Evolutionary conservation across 2,329 filamentous ascomycete genomes (phyloP).

Genomic region (Eurotiales sp.): DNA sequence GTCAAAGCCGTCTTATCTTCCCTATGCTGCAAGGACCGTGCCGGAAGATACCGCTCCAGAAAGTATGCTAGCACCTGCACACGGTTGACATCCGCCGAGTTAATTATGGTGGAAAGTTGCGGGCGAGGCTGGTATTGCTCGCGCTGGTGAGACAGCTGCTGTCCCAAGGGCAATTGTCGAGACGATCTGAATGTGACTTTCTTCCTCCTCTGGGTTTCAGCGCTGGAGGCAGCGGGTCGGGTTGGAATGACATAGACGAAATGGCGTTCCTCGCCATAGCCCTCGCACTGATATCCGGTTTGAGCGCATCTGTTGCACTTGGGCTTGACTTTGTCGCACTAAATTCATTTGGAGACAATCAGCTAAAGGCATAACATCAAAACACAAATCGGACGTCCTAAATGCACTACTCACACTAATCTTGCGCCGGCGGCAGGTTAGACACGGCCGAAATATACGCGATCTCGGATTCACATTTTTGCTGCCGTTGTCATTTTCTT

Average conservation of each 20-base stretch:
- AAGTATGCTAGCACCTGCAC: slow-evolving; percentile 12
- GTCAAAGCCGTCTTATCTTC: slow-evolving; percentile 12
- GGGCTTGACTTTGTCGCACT: slow-evolving; percentile 15
- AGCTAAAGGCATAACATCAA: not conserved
- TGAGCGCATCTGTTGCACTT: slow-evolving; percentile 15
- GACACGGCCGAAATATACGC: slow-evolving; percentile 13
- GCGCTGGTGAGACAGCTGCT: not conserved
- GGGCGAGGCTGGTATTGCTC: not conserved
- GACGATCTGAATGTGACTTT: slow-evolving; percentile 12
- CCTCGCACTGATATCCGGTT: slow-evolving; percentile 15
- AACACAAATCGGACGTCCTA: not conserved
- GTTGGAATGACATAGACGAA: slow-evolving; percentile 16
- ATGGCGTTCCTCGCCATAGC: slow-evolving; percentile 14
- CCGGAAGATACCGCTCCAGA: slow-evolving; percentile 12
- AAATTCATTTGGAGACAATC: not conserved
- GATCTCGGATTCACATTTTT: slow-evolving; percentile 9
- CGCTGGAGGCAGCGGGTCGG: not conserved
- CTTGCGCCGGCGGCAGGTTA: slow-evolving; percentile 15
- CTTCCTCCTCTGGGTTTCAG: slow-evolving; percentile 5
- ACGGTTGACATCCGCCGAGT: slow-evolving; percentile 5
- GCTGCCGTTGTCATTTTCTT: not conserved
- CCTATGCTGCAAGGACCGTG: not conserved
- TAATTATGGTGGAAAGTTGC: not conserved
- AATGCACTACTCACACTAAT: slow-evolving; percentile 13
- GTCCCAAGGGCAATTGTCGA: slow-evolving; percentile 9